Evolutionary conservation across 306 rosid genomes (phyloP), one percentile per base, ranked within the genome.

Genomic region (Vigna nakashimae): DNA sequence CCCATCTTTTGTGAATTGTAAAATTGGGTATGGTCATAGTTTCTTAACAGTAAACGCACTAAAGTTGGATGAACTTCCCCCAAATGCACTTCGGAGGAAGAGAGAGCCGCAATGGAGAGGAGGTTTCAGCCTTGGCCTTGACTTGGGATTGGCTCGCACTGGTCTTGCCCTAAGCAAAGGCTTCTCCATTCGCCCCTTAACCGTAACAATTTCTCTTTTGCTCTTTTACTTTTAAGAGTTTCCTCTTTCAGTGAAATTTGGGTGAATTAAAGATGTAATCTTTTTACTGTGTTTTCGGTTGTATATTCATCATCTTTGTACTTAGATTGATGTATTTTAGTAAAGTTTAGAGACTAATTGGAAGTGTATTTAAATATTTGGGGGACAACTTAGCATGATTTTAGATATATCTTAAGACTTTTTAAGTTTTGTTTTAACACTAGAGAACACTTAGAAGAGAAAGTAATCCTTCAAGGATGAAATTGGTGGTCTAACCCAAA

Each of bases 81-180:
- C 98, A 42, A 92, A 92, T 75, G 98, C 97, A 67, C 76, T 89
- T 46, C 87, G 87, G 43, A 90, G 89, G 82, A 89, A 89, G 66
- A 77, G 52, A 9, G 92, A 92, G 38, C 80, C 93, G 1, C 80
- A 82, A 6, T 95, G 98, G 98, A 85, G 89, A 79, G 96, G 96
- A 52, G 98, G 98, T 2, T 95, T 95, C 83, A 92, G 97, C 42
- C 85, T 95, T 16, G 98, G 98, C 30, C 77, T 95, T 0, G 98
- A 95, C 78, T 78, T 95, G 82, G 98, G 98, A 38, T 57, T 87
- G 87, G 82, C 90, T 15, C 97, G 98, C 30, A 91, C 93, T 51
- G 98, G 98, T 59, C 77, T 95, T 53, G 98, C 98, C 12, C 81
- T 95, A 43, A 95, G 98, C 73, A 95, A 90, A 88, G 98, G 98